Evolutionary conservation across 257 asterid genomes (phyloP).

Genomic region (Nicotiana benthamiana): DNA sequence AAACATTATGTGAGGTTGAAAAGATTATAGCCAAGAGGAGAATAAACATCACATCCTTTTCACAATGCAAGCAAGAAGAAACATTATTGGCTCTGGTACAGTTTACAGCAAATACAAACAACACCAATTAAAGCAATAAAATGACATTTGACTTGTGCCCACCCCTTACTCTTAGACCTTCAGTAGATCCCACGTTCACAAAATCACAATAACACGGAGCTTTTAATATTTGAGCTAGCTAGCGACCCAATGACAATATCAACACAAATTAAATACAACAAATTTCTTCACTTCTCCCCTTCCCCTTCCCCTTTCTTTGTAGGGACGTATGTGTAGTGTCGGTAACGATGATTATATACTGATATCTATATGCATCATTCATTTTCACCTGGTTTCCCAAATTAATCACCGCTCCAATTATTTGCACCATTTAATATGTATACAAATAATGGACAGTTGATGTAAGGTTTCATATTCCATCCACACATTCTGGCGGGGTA

Average conservation of each 20-base stretch:
- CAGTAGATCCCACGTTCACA: background rate
- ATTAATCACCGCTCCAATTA: background rate
- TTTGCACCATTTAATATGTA: background rate
- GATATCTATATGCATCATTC: background rate
- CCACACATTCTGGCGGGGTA: conserved; percentile 41
- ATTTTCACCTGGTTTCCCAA: background rate
- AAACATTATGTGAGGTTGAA: background rate
- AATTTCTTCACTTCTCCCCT: no score
- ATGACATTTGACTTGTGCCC: background rate
- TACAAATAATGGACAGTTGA: background rate
- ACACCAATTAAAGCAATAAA: conserved; percentile 3
- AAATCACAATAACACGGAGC: background rate
- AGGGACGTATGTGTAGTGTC: background rate
- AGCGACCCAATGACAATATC: background rate
- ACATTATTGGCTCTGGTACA: background rate
- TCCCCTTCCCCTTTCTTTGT: background rate
- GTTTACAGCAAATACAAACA: conserved; percentile 1
- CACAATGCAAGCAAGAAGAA: background rate
- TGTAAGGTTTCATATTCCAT: conserved; percentile 17
- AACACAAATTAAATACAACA: background rate
- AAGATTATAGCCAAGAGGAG: background rate
- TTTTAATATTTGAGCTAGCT: background rate
- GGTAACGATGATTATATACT: background rate
- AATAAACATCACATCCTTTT: background rate
- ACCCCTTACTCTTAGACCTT: background rate